Evolutionary conservation across 2,329 filamentous ascomycete genomes (phyloP), one percentile per base, ranked within the genome.

Genomic region (Diaporthe sp.): DNA sequence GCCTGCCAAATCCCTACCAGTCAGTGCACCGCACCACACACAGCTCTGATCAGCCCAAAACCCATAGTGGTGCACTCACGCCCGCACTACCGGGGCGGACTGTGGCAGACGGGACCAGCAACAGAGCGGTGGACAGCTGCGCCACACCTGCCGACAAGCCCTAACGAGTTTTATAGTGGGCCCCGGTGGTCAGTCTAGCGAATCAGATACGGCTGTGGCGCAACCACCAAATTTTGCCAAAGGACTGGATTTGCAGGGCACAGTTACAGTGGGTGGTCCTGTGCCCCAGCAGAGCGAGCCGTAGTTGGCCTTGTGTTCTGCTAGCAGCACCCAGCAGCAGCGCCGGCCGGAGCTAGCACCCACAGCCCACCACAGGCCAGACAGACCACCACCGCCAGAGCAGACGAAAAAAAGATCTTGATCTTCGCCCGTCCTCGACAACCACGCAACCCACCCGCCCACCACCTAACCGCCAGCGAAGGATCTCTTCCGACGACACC

Each of bases 401-500:
- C 65, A 42, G 65, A 61, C 72, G 73, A 75, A 76, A 76, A 76
- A 73, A 75, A 73, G 70, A 67, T 71, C 70, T 46, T 62, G 51
- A 76, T 67, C 61, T 75, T 67, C 55, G 70, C 65, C 70, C 71
- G 60, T 71, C 68, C 71, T 72, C 67, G 67, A 72, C 58, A 62
- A 76, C 72, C 58, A 75, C 72, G 51, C 28, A 51, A 76, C 61
- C 72, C 58, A 75, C 70, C 72, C 67, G 74, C 57, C 60, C 61
- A 51, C 60, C 55, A 39, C 37, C 37, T 39, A 58, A 51, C 67
- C 68, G 60, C 58, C 71, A 53, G 60, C 62, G 39, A 58, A 72
- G 71, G 65, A 70, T 73, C 73, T 62, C 49, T 44, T 39, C 62
- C 73, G 73, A 72, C 75, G 70, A 76, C 75, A 65, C 67, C 70